These are phyloP conservation scores for Chenopodium suecicum DNA, from an alignment of 148 eudicot species.

Conservation along the genomic window DNA sequence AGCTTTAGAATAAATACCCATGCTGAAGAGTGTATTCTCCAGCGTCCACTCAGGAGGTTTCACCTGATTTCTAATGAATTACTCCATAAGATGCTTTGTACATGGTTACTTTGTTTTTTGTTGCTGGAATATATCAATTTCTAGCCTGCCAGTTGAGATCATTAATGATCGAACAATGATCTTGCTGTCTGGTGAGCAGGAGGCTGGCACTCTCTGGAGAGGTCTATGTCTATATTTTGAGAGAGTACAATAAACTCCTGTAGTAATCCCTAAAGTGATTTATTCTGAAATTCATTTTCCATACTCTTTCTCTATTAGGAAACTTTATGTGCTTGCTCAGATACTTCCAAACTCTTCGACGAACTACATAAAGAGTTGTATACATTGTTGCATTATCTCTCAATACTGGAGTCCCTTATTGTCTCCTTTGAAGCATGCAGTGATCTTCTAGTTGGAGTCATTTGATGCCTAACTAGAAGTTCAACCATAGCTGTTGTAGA, in stretches of 20 bases:
- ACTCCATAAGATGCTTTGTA: neutral
- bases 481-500: neutral
- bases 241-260: neutral
- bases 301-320: neutral
- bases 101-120: neutral
- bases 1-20: neutral
- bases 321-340: neutral
- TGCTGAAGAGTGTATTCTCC: neutral
- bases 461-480: neutral
- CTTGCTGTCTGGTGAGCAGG: neutral
- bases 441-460: neutral
- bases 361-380: neutral
- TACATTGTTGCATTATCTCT: neutral
- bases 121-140: neutral
- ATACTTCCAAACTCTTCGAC: neutral
- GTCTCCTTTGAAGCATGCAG: neutral
- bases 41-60: neutral
- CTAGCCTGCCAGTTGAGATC: neutral
- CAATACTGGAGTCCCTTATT: neutral
- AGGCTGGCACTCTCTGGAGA: neutral
- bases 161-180: neutral
- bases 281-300: neutral
- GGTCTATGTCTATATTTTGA: neutral
- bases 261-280: neutral
- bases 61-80: neutral